Evolutionary conservation across 768 basidiomycete genomes (phyloP).

Genomic region (Sporobolomyces pararoseus): DNA sequence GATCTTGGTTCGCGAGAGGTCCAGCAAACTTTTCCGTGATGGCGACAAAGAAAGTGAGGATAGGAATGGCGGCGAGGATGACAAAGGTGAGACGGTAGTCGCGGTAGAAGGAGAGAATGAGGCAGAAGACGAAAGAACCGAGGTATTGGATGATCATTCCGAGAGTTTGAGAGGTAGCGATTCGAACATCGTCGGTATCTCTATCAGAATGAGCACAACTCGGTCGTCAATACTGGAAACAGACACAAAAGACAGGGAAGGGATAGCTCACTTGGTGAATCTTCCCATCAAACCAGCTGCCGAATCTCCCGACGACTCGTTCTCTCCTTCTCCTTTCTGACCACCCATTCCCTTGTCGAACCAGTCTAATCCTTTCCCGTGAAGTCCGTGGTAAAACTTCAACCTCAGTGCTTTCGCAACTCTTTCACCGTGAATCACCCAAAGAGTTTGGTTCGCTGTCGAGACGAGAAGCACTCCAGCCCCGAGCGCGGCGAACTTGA

Average conservation of each 20-base stretch:
- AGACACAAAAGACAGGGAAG: constrained; percentile 20
- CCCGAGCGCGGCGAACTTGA: constrained; percentile 58
- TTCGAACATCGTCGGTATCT: constrained; percentile 89
- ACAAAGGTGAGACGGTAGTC: constrained; percentile 83
- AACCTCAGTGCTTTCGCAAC: constrained; percentile 66
- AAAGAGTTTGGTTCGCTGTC: constrained; percentile 69
- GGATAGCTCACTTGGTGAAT: constrained; percentile 66
- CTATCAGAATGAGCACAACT: not conserved
- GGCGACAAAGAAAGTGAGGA: constrained; percentile 70
- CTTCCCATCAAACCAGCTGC: constrained; percentile 91
- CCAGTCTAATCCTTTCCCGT: constrained; percentile 76
- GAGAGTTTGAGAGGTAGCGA: constrained; percentile 72
- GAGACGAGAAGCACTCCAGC: constrained; percentile 66
- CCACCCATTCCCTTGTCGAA: constrained; percentile 71
- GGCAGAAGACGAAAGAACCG: constrained; percentile 70
- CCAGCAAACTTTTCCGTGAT: constrained; percentile 66
- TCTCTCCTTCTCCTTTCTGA: constrained; percentile 51
- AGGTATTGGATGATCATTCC: constrained; percentile 76
- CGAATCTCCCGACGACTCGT: constrained; percentile 53
- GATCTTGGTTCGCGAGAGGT: constrained; percentile 67
- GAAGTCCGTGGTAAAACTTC: constrained; percentile 66
- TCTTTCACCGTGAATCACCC: constrained; percentile 83
- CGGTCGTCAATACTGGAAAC: not conserved
- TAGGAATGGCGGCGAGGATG: constrained; percentile 82
- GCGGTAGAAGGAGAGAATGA: constrained; percentile 73